Base-by-base conservation (phyloP, 495 filamentous ascomycete species). In the Xylaria castorea region DNA sequence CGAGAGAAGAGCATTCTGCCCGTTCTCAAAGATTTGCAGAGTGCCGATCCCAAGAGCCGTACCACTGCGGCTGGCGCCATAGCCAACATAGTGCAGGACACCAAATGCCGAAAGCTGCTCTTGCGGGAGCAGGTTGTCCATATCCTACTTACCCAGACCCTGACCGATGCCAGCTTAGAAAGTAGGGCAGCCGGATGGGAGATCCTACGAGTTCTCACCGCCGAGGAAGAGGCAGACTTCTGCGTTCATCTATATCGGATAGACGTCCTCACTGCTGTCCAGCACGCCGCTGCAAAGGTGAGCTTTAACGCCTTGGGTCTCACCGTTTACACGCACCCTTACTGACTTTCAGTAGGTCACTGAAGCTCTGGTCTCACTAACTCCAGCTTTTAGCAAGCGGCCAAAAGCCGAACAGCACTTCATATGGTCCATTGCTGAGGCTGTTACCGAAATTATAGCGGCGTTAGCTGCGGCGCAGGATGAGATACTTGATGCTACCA, bases 101-200 rank as follows among this genome's bases (percentile, higher is more conserved):
- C 80, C 8, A 87, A 82, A 50, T 89, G 85, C 75, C 80, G 89
- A 55, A 90, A 89, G 69, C 77, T 91, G 66, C 82, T 91, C 25
- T 80, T 91, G 48, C 81, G 87, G 51, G 89, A 91, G 73, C 85
- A 89, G 75, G 81, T 91, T 62, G 89, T 91, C 40, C 85, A 83
- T 57, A 86, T 86, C 55, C 79, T 91, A 38, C 82, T 91, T 71
- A 89, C 86, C 60, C 87, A 90, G 79, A 88, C 86, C 38, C 79
- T 91, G 40, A 89, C 87, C 44, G 88, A 91, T 74, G 80, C 83
- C 62, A 87, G 81, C 73, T 78, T 89, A 60, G 86, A 90, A 78
- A 86, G 87, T 66, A 81, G 86, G 51, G 85, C 87, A 34, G 86
- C 87, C 30, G 89, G 88, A 5, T 91, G 89, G 89, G 83, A 86